phyloP scores from a whole-genome alignment of 202 grass and related monocot genomes.

The Alloteropsis angusta region DNA sequence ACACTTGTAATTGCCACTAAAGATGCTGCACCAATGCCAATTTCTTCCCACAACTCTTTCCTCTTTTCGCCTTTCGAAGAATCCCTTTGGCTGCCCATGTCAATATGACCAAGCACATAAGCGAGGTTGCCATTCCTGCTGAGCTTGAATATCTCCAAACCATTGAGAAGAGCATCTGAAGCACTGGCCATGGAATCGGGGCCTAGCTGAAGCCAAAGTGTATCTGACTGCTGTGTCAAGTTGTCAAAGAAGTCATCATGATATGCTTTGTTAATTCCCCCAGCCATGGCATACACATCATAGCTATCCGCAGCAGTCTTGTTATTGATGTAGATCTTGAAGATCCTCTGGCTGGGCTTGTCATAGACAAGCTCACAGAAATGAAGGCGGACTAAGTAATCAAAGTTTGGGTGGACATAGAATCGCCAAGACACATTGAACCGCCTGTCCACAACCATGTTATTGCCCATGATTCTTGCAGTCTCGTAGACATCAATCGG shows the following conservation, averaged over 20 bases:
- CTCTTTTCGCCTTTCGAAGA: constrained; percentile 28
- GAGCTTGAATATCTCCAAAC: constrained; percentile 97
- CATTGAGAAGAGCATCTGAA: constrained; percentile 83
- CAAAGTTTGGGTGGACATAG: constrained; percentile 78
- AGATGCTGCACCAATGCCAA: constrained; percentile 42
- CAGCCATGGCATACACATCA: constrained; percentile 67
- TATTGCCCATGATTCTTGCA: constrained; percentile 82
- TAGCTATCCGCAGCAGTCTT: constrained; percentile 84
- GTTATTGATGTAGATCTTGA: constrained; percentile 98
- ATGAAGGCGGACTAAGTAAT: constrained; percentile 90
- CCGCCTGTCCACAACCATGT: constrained; percentile 79
- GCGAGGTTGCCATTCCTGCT: constrained; percentile 62
- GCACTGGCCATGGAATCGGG: constrained; percentile 61
- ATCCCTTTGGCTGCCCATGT: constrained; percentile 15
- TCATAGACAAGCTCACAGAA: constrained; percentile 87
- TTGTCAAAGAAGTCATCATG: constrained; percentile 79
- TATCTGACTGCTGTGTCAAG: constrained; percentile 53
- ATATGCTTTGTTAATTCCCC: constrained; percentile 77
- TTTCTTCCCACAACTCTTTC: constrained; percentile 47
- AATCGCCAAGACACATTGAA: constrained; percentile 90
- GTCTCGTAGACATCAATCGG: constrained; percentile 84
- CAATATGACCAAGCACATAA: constrained; percentile 60
- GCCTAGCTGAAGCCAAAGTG: constrained; percentile 91
- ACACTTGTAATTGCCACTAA: constrained; percentile 38
- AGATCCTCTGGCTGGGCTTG: constrained; percentile 75